Conservation (phyloP, 805 yeast species). For the Dipodascus albidus region DNA sequence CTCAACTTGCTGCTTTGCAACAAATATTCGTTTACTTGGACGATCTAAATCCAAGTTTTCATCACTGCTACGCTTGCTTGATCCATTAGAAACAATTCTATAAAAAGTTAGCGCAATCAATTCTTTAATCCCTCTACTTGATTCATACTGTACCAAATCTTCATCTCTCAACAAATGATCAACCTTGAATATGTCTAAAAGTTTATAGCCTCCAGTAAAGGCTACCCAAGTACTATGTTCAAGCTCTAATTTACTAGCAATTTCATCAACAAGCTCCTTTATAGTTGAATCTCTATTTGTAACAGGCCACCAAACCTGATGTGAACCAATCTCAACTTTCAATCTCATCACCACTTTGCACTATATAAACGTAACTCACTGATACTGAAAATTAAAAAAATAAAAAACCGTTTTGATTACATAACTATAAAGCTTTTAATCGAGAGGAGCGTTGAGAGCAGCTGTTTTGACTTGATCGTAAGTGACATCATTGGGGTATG, state of each 20-base stretch:
- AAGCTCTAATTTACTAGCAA: background rate
- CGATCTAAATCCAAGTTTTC: too few relatives aligned
- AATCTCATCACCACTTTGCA: background rate
- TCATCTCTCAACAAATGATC: background rate
- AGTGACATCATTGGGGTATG: conserved; percentile 11
- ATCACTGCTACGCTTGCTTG: background rate
- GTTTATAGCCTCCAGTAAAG: background rate
- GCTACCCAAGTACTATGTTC: background rate
- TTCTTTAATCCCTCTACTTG: too few relatives aligned
- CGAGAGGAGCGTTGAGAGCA: background rate
- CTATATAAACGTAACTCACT: too few relatives aligned
- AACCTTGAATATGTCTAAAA: background rate
- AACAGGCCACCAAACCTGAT: background rate
- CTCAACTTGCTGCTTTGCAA: too few relatives aligned
- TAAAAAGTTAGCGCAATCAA: background rate
- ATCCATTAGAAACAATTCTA: background rate
- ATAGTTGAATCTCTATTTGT: background rate
- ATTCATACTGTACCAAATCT: background rate
- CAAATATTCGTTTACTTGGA: too few relatives aligned
- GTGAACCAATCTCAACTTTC: background rate
- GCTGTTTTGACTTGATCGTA: background rate
- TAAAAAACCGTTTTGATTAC: too few relatives aligned
- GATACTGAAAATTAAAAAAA: too few relatives aligned
- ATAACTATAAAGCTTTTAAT: background rate
- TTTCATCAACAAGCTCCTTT: background rate